Base-by-base conservation (phyloP, 2,329 filamentous ascomycete genomes). In the Sporothrix schenckii region DNA sequence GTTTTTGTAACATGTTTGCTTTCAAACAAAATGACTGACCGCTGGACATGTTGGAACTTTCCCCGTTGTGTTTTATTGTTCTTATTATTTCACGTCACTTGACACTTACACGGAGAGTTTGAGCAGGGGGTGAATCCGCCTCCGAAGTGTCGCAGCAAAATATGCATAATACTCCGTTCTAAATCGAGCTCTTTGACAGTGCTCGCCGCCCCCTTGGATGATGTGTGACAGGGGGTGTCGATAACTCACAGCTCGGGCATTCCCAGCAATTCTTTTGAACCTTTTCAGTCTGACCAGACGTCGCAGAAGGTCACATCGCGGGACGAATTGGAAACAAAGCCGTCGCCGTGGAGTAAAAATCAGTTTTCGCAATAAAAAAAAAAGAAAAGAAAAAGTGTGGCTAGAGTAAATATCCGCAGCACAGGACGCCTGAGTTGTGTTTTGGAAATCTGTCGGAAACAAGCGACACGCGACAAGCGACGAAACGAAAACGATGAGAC, bases 221-320 rank as follows among this genome's bases (percentile, higher is more conserved):
- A 61, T 44, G 58, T 24, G 58, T 61, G 58, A 61, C 58, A 61
- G 27, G 58, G 58, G 39, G 39, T 61, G 44, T 44, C 39, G 39
- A 39, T 39, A 27, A 24, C 58, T 61, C n/a, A 39, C 58, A 61
- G 21, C 58, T 9, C 21, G n/a, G 39, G 21, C 58, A 27, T n/a
- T 44, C 58, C 58, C 9, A 13, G 58, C 39, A 24, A 24, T 39
- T 10, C 14, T 24, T 34, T n/a, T 3, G 2, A 30, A 4, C 14
- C 16, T 47, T 27, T 27, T 44, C 3, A 30, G 27, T 30, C 19
- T 50, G 34, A 39, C 10, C 11, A 24, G n/a, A 24, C 39, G 58
- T 61, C 58, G 58, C 58, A 47, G 39, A 44, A 61, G n/a, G 58
- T 60, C 56, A 60, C 56, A 60, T 60, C 34, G 56, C n/a, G 19